Evolutionary conservation across 1,284 basidiomycete genomes (phyloP).

Genomic region (Sporisorium graminicola): DNA sequence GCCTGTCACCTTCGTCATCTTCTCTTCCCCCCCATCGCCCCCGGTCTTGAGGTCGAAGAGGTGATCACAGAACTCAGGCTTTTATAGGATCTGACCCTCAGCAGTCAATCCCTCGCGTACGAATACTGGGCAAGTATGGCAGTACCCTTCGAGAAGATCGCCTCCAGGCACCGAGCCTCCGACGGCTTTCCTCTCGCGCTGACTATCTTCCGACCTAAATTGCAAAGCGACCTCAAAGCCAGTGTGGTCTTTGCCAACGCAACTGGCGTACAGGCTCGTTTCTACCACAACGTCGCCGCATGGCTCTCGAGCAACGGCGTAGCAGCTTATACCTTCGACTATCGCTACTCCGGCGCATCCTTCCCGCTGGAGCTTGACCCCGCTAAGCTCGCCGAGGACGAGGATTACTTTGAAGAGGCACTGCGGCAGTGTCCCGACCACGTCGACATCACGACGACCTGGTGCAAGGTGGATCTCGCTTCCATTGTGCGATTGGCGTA

Average conservation of each 20-base stretch:
- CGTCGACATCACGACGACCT: constrained; percentile 55
- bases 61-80: neutral
- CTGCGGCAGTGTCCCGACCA: constrained; percentile 40
- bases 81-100: neutral
- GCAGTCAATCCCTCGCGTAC: neutral
- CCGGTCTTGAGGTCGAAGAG: no score
- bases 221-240: constrained; percentile 18
- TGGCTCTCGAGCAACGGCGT: constrained; percentile 55
- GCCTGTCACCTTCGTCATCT: neutral
- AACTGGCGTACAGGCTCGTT: constrained; percentile 56
- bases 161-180: constrained; percentile 24
- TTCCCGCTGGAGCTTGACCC: constrained; percentile 52
- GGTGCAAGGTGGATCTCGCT: constrained; percentile 55
- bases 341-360: constrained; percentile 52
- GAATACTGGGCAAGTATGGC: constrained; percentile 17
- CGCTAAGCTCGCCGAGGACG: constrained; percentile 42
- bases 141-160: constrained; percentile 17
- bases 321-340: constrained; percentile 58
- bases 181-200: constrained; percentile 53
- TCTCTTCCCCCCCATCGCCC: no score
- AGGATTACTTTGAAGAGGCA: constrained; percentile 51
- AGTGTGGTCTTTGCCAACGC: constrained; percentile 55
- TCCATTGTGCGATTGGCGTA: constrained; percentile 46
- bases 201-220: constrained; percentile 44
- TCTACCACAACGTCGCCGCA: constrained; percentile 56